Percentiles rank a stretch among this genome's conserved stretches.
Evolutionary conservation across 139 green algal genomes (phyloP).

Genomic region (Medakamo hakoo): DNA sequence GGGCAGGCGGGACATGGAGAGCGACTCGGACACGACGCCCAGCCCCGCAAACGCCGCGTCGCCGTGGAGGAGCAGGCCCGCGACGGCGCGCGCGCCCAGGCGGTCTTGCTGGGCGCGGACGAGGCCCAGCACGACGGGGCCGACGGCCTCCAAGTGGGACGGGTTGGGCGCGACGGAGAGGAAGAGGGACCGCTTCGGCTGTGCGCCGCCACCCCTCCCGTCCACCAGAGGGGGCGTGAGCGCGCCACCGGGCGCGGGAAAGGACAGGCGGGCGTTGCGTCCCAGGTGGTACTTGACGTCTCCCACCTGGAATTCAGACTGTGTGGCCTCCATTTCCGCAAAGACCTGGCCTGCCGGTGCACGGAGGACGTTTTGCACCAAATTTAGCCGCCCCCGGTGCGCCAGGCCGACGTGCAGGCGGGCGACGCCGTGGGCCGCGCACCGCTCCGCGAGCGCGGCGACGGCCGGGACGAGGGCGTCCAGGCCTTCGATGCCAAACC

Average conservation of each 20-base stretch:
- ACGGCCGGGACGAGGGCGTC: conserved; percentile 39
- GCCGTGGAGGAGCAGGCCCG: conserved; percentile 48
- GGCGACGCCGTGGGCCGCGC: conserved; percentile 13
- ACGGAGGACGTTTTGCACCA: conserved; percentile 46
- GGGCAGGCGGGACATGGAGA: conserved; percentile 15
- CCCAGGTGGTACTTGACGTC: conserved; percentile 59
- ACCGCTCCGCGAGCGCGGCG: conserved; percentile 16
- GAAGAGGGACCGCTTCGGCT: conserved; percentile 1
- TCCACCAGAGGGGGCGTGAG: no score
- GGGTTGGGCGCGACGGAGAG: conserved; percentile 54
- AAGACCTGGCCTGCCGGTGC: conserved; percentile 43
- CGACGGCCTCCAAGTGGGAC: conserved; percentile 55
- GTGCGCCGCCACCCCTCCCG: no score
- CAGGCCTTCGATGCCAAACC: conserved; percentile 49
- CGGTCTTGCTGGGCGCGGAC: conserved; percentile 46
- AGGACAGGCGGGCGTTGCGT: conserved; percentile 12
- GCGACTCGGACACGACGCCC: conserved; percentile 42
- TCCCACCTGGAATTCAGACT: conserved; percentile 35
- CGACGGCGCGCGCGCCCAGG: conserved; percentile 4
- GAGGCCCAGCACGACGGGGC: conserved; percentile 56
- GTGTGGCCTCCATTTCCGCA: conserved; percentile 37
- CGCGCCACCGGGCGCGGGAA: conserved; percentile 1
- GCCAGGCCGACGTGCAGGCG: conserved; percentile 23
- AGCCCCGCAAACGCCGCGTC: conserved; percentile 51
- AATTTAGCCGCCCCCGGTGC: conserved; percentile 39